Percentiles rank a stretch among this genome's conserved stretches.
These are phyloP conservation scores for Clitoria ternatea DNA, from an alignment of 306 rosid genomes.

Conservation along the genomic window DNA sequence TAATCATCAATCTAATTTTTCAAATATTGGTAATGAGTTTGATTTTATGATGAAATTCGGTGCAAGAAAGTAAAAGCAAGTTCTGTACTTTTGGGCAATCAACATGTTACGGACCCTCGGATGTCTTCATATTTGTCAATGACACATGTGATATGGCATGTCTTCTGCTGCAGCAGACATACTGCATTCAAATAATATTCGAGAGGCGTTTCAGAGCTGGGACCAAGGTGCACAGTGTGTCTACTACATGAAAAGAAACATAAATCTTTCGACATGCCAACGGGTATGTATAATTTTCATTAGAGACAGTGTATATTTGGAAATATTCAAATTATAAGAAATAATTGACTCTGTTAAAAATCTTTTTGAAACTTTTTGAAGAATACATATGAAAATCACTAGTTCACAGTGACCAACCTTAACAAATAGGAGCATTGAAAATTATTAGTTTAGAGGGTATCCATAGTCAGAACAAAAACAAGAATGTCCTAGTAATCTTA, in stretches of 20 bases:
- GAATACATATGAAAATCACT: background rate
- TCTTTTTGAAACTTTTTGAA: too few species aligned
- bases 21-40: conserved; percentile 8
- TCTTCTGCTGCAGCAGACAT: background rate
- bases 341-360: background rate
- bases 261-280: background rate
- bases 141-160: background rate
- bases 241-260: background rate
- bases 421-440: too few species aligned
- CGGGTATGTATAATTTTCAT: background rate
- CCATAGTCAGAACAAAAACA: too few species aligned
- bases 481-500: background rate
- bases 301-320: background rate
- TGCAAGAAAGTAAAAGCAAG: conserved; percentile 14
- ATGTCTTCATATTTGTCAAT: background rate
- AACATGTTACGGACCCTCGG: conserved; percentile 12
- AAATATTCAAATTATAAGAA: background rate
- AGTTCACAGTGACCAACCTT: background rate
- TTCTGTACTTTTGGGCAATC: background rate
- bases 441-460: too few species aligned
- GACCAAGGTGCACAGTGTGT: background rate
- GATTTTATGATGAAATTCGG: conserved; percentile 32
- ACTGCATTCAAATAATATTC: background rate
- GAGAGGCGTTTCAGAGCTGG: background rate
- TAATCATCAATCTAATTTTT: too few species aligned